Percentiles rank a stretch among this genome's conserved stretches.
phyloP scores from a whole-genome alignment of 352 stramenopile species.

The Pythium grandisporangium region DNA sequence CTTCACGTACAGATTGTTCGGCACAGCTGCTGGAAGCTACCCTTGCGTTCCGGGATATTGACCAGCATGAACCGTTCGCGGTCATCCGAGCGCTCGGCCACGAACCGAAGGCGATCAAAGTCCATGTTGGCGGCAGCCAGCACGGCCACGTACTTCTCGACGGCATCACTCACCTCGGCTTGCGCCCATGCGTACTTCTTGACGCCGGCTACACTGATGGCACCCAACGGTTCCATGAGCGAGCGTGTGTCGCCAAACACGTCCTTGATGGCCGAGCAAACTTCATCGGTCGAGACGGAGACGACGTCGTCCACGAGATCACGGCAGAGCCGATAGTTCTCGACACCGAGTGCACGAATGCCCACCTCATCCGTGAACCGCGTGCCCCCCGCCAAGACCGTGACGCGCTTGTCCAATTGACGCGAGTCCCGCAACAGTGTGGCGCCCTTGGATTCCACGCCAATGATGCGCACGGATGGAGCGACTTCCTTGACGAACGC shows the following conservation, averaged over 20 bases:
- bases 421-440: constrained; percentile 92
- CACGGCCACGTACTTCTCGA: constrained; percentile 91
- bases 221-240: constrained; percentile 92
- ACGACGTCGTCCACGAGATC: constrained; percentile 95
- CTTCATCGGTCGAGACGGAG: constrained; percentile 95
- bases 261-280: constrained; percentile 89
- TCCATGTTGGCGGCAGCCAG: constrained; percentile 99
- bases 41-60: constrained; percentile 93
- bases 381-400: constrained; percentile 88
- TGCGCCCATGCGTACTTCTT: constrained; percentile 89
- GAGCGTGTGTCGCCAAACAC: constrained; percentile 92
- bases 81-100: constrained; percentile 88
- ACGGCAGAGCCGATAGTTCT: constrained; percentile 94
- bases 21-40: constrained; percentile 85
- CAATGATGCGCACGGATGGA: constrained; percentile 91
- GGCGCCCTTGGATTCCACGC: constrained; percentile 93
- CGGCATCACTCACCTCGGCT: constrained; percentile 3
- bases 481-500: constrained; percentile 85
- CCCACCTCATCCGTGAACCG: constrained; percentile 97
- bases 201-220: constrained; percentile 93
- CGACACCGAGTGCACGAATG: constrained; percentile 88
- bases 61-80: constrained; percentile 94
- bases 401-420: constrained; percentile 72
- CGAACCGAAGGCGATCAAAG: constrained; percentile 97
- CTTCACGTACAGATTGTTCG: constrained; percentile 52